Evolutionary conservation across 192 early-diverging fungal species (phyloP).

Genomic region (Entomortierella beljakovae): DNA sequence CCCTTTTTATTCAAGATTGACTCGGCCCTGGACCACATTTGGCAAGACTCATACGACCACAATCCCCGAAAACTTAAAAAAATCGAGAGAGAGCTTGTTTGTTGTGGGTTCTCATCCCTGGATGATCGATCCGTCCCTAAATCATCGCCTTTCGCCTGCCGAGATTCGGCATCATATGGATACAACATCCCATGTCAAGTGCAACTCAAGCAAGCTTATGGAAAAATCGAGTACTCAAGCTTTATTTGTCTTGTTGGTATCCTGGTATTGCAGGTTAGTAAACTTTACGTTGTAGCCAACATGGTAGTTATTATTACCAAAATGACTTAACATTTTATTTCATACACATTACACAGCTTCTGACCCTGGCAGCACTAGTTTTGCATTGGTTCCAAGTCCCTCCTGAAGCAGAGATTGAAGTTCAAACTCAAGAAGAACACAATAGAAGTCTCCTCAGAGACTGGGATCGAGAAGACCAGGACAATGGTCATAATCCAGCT

Average conservation of each 20-base stretch:
- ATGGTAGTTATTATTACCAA: neutral
- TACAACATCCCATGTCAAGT: conserved; percentile 17
- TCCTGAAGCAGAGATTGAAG: conserved; percentile 10
- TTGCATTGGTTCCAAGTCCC: conserved; percentile 13
- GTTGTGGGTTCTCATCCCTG: conserved; percentile 28
- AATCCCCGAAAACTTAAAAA: conserved; percentile 13
- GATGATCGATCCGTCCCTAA: conserved; percentile 33
- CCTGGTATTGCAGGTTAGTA: conserved; percentile 23
- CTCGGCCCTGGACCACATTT: conserved; percentile 8
- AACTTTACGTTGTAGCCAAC: too few species aligned
- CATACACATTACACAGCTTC: neutral
- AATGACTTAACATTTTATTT: neutral
- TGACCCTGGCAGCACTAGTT: conserved; percentile 13
- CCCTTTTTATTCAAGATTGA: conserved; percentile 19
- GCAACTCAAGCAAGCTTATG: conserved; percentile 17
- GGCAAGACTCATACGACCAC: conserved; percentile 25
- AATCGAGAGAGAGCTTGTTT: conserved; percentile 25
- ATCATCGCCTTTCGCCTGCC: conserved; percentile 12
- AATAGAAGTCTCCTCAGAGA: conserved; percentile 22
- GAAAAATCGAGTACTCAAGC: neutral
- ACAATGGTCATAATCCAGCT: neutral
- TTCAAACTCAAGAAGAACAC: conserved; percentile 8
- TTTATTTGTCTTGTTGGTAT: neutral
- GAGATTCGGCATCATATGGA: conserved; percentile 30
- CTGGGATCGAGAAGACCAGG: conserved; percentile 21